phyloP scores from a whole-genome alignment of 352 stramenopile species.

The Blastocystis sp. region DNA sequence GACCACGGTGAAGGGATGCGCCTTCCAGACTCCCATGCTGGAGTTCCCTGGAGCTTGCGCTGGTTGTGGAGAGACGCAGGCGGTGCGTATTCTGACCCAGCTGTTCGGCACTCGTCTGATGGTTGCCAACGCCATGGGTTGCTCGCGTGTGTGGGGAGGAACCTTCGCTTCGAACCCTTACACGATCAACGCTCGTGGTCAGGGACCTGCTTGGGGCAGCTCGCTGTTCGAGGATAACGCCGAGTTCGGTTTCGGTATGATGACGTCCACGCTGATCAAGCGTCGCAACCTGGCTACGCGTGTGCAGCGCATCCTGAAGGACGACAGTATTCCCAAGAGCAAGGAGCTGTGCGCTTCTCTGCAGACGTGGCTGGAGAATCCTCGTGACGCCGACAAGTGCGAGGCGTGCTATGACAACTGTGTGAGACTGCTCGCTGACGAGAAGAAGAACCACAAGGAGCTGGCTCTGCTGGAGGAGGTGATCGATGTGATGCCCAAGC shows the following conservation, averaged over 20 bases:
- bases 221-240: slow-evolving; percentile 67
- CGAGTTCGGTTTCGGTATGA: slow-evolving; percentile 61
- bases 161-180: slow-evolving; percentile 66
- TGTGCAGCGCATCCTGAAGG: slow-evolving; percentile 60
- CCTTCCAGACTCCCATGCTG: slow-evolving; percentile 64
- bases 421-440: slow-evolving; percentile 44
- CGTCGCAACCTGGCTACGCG: slow-evolving; percentile 62
- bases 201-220: slow-evolving; percentile 62
- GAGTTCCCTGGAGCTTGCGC: slow-evolving; percentile 65
- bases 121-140: slow-evolving; percentile 67
- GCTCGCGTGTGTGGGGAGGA: slow-evolving; percentile 64
- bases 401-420: slow-evolving; percentile 63
- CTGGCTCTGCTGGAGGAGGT: slow-evolving; percentile 63
- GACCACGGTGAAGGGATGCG: slow-evolving; percentile 63
- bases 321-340: slow-evolving; percentile 57
- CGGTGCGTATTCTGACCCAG: slow-evolving; percentile 66
- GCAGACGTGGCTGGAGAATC: slow-evolving; percentile 64
- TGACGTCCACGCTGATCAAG: slow-evolving; percentile 62
- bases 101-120: slow-evolving; percentile 67
- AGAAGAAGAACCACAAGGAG: slow-evolving; percentile 57
- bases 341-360: slow-evolving; percentile 62
- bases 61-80: slow-evolving; percentile 64
- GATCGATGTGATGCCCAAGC: slow-evolving; percentile 66
- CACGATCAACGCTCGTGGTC: slow-evolving; percentile 60
- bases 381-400: slow-evolving; percentile 65